Base-by-base conservation (phyloP, 164 flowering plant species). In the Nymphaea thermarum region DNA sequence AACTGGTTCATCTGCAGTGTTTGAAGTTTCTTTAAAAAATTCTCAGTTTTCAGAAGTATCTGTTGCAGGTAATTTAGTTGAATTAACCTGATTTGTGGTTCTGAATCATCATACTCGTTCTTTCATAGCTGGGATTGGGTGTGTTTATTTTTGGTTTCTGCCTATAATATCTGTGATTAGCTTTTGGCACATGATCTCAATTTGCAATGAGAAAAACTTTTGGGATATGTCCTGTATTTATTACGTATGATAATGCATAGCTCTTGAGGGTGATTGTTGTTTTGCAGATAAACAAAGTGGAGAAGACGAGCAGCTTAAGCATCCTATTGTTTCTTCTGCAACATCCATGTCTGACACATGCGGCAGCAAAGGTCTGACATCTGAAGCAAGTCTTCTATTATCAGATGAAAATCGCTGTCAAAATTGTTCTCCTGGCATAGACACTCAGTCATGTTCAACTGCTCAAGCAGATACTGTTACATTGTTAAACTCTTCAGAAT, bases 1-100 rank as follows among this genome's bases (percentile, higher is more conserved):
- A 71, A 72, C 62, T 60, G 71, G 65, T 25, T 67, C 25, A 53
- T 68, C 77, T 65, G 74, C 44, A 67, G 59, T 60, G 62, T 59
- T 66, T 16, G 65, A 17, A 44, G 71, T 63, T 67, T 44, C 66
- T 61, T 57, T 7, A 18, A 75, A 68, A 43, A 73, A 64, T 36
- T 4, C 4, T 51, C 57, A 51, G 57, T 72, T 17, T 62, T 61
- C 66, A 17, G 65, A 76, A 0, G 4, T 63, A 44, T 25, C 47
- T n/a, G 53, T 53, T 65, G 16, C 63, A 68, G 77, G 77, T 77
- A 66, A 61, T 17, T 55, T 2, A 51, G 8, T 18, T 5, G 17
- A 57, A 5, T 51, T 10, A 51, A 15, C 12, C 57, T 51, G 57
- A 51, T 51, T 51, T 10, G 14, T 8, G 57, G 57, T 51, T 4